phyloP scores from a whole-genome alignment of 202 grass and related monocot genomes.

The Setaria italica region DNA sequence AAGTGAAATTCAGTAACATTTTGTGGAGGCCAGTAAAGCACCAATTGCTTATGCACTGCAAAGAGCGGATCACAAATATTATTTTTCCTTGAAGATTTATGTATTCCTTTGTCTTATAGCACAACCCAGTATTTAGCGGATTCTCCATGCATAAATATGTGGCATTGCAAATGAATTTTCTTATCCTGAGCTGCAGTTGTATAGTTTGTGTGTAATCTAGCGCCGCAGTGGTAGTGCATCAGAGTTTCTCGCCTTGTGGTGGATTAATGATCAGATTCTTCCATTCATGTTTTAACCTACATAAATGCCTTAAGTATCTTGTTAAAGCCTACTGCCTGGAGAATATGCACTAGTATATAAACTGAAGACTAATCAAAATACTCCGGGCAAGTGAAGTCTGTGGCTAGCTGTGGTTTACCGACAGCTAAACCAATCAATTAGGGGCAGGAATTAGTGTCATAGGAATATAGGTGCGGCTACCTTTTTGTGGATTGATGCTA shows the following conservation, averaged over 20 bases:
- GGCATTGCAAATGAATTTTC: background rate
- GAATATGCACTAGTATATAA: conserved; percentile 4
- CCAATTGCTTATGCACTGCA: background rate
- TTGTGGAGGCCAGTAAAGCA: background rate
- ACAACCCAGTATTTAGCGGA: no score
- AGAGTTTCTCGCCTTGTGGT: background rate
- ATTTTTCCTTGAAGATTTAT: no score
- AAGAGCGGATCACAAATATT: background rate
- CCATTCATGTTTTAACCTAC: background rate
- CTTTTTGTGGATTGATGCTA: conserved; percentile 34
- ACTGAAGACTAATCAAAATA: background rate
- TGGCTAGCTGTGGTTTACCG: background rate
- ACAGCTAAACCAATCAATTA: background rate
- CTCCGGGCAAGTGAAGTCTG: background rate
- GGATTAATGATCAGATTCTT: background rate
- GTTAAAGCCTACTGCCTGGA: no score
- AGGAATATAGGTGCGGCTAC: background rate
- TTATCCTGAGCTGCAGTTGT: background rate
- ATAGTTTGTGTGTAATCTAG: background rate
- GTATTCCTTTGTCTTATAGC: no score
- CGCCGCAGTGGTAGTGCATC: background rate
- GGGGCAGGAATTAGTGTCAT: background rate
- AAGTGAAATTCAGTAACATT: background rate
- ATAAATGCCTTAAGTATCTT: background rate
- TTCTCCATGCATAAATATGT: background rate